Base-by-base conservation (phyloP, 805 yeast genomes). In the Phaffomyces thermotolerans region DNA sequence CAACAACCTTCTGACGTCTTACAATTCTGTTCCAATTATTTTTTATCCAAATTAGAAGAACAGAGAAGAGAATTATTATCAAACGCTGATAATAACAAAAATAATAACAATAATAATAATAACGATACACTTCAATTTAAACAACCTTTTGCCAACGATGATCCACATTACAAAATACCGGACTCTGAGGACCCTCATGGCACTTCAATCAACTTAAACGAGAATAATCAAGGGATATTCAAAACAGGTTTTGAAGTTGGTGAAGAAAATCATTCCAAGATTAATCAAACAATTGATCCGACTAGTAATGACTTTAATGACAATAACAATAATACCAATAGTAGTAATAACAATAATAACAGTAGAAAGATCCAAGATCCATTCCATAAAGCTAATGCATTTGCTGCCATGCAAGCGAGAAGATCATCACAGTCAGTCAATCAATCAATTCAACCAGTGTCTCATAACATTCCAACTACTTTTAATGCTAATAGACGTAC, bases 401-500 rank as follows among this genome's bases (percentile, higher is more conserved):
- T 37, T 20, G 45, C 45, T 8, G 44, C 44, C 22, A 34, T 35
- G 12, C 39, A 38, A 22, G 44, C 47, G 5, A 51, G 51, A 48
- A 47, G 52, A 42, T 40, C 49, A 9, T 49, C 54, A 4, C 48
- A 47, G 3, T 38, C 42, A 3, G 43, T 47, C 17, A 47, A 52
- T 2, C 46, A 47, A 5, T 38, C 41, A 1, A 41, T 47, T 15
- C 58, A 30, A 36, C 50, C 44, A 20, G 47, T 24, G 30, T 42
- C 34, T 39, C 61, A 31, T 44, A 63, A 68, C 48, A 65, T 79
- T 45, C 87, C 85, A 34, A 63, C 71, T 44, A 72, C 76, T 41
- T 83, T 82, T 64, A 84, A 81, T 61, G 88, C 86, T 42, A 76
- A 81, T 60, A 79, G 96, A 69, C 79, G 97, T 68, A 84, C 89